A percentile compares a stretch with the other conserved stretches of the same genome.
Evolutionary conservation across 352 stramenopile genomes (phyloP).

Genomic region (Hyaloperonospora brassicae): DNA sequence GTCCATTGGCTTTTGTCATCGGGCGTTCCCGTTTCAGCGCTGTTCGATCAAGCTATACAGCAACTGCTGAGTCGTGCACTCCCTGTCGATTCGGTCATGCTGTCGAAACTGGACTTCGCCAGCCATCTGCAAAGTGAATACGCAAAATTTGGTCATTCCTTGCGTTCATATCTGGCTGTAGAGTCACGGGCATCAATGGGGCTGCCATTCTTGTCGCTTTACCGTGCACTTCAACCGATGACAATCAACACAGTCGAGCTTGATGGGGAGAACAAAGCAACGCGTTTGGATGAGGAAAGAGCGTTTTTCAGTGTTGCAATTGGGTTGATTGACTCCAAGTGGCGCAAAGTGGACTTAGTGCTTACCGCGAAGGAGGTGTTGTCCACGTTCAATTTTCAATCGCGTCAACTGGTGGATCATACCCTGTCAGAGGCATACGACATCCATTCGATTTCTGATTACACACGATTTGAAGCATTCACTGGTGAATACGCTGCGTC

Average conservation of each 20-base stretch:
- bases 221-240: conserved; percentile 16
- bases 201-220: conserved; percentile 21
- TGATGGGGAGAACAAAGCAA: conserved; percentile 1
- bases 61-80: no score
- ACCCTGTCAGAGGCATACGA: conserved; percentile 16
- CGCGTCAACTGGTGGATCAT: conserved; percentile 14
- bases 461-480: conserved; percentile 15
- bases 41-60: no score
- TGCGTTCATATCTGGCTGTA: conserved; percentile 16
- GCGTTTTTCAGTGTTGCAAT: conserved; percentile 16
- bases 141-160: conserved; percentile 16
- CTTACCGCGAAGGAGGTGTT: conserved; percentile 18
- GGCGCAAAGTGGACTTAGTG: conserved; percentile 25
- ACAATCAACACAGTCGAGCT: conserved; percentile 2
- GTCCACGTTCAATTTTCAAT: conserved; percentile 12
- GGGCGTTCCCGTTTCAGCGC: no score
- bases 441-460: conserved; percentile 12
- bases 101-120: no score
- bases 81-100: no score
- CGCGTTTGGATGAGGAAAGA: conserved; percentile 4
- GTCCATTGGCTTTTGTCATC: no score
- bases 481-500: neutral
- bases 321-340: conserved; percentile 28
- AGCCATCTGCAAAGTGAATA: no score
- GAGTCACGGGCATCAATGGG: conserved; percentile 17